Evolutionary conservation across 2,329 filamentous ascomycete species (phyloP), one percentile per base, ranked within the genome.

Genomic region (Pseudocercospora vitis): DNA sequence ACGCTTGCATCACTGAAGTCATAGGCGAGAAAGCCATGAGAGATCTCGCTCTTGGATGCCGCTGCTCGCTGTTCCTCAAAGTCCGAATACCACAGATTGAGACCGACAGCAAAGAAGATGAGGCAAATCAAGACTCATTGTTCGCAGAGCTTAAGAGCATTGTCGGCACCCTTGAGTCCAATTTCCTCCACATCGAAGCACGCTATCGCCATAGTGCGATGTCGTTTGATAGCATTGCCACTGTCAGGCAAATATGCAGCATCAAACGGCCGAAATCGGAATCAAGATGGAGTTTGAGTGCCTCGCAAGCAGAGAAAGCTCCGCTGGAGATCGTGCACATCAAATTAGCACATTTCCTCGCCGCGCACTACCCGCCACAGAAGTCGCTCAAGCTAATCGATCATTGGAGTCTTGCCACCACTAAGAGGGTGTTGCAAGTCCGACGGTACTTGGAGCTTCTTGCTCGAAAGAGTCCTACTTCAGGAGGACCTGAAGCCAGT

Each of bases 201-300:
- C 62, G 65, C 8, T 73, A 72, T 53, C 63, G 64, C 14, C 68
- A 72, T 47, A 66, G 67, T 1, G 53, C 70, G 7, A 55, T 72
- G 24, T 67, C 69, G 2, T 50, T 53, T 7, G 62, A 67, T 50
- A 69, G 66, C 35, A 61, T 64, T 6, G 53, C 71, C 9, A 64
- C 61, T 4, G 60, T 67, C 5, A 59, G 65, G 18, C 56, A 64
- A n/a, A 58, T 62, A 7, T 67, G 60, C 49, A 64, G 55, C 21
- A 56, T 73, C 37, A 57, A 54, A 40, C 63, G 70, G 29, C 64
- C 66, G 2, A 66, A 68, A 48, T 60, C 57, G 5, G 61, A 64
- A 14, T 71, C 68, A 14, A 53, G 62, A 32, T 73, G 70, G 70
- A 69, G 68, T 48, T 45, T 65, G 18, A 40, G 54, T 19, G 54